Conservation (phyloP, 129 eudicot genomes). For the Glebionis coronaria region DNA sequence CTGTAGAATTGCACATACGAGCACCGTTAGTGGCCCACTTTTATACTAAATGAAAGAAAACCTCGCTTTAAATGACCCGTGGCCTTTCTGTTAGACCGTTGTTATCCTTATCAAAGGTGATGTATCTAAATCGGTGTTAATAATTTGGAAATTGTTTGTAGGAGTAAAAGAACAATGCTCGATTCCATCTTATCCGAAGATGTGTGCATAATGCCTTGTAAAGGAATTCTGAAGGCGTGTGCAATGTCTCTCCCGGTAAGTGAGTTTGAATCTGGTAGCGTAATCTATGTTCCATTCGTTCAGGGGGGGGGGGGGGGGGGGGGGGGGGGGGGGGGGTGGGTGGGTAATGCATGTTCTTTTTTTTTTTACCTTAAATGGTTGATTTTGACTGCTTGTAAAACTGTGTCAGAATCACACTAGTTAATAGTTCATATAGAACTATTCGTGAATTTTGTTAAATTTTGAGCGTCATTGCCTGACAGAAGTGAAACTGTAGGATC, state of each 20-base stretch:
- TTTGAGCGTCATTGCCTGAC: conserved; percentile 12
- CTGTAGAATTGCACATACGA: no score
- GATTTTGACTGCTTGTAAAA: no score
- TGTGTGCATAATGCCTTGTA: conserved; percentile 74
- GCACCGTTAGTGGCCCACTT: no score
- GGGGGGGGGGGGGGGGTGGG: no score
- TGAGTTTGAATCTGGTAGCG: neutral
- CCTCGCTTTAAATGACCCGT: no score
- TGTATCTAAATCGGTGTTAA: conserved; percentile 9
- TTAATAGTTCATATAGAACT: neutral
- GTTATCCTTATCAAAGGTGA: neutral
- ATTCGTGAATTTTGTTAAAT: neutral
- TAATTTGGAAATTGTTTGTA: conserved; percentile 20
- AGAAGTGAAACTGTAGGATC: conserved; percentile 47
- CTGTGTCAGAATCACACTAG: no score
- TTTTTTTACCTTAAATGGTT: no score
- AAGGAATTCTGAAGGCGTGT: conserved; percentile 74
- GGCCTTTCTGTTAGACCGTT: no score
- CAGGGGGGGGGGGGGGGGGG: no score
- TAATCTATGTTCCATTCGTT: neutral
- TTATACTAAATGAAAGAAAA: no score
- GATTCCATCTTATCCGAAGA: conserved; percentile 62
- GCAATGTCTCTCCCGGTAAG: conserved; percentile 97
- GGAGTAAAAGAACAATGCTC: conserved; percentile 79
- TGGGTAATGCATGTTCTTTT: no score